Base-by-base conservation (phyloP, 1,284 basidiomycete species). In the Stygiomarasmius scandens region DNA sequence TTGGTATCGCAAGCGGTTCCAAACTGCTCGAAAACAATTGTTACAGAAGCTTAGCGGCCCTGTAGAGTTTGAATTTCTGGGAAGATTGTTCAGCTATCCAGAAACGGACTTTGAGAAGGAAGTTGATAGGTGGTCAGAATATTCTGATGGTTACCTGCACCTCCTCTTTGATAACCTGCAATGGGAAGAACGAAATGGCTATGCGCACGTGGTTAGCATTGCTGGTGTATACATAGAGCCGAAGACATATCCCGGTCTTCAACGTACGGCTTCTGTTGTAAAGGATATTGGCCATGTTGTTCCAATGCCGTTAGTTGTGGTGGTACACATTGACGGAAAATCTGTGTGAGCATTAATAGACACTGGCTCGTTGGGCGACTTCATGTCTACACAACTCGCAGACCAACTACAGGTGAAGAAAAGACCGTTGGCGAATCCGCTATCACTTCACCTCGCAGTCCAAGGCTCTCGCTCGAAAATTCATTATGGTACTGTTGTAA, bases 311-410 rank as follows among this genome's bases (percentile, higher is more conserved):
- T 52, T 78, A 0, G 66, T 75, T 0, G 59, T 78, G 0, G 59
- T 70, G 0, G 69, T 70, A 0, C 48, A 63, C 0, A 49, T 79
- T 0, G 72, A 77, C 59, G 75, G 71, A n/a, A 0, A 61, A 72
- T 0, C 64, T 69, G 0, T 64, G 63, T 0, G 64, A 0, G 73
- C 73, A 0, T 52, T 79, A 10, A 25, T 79, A 0, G 71, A 78
- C 47, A 62, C 69, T 0, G 74, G 75, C 0, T 79, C 73, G 0
- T 61, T 77, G 1, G 68, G 69, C 0, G 74, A 79, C 46, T 75
- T 79, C 48, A 66, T 80, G 51, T 78, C 73, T 1, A 70, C 69
- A 0, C 70, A 59, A 1, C 24, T 78, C 0, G 75, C 64, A 0
- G 71, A 77, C 50, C 52, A 64, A 61, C 51, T 55, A 63, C 60